Evolutionary conservation across 164 flowering plant genomes (phyloP).

Genomic region (Nymphaea colorata): DNA sequence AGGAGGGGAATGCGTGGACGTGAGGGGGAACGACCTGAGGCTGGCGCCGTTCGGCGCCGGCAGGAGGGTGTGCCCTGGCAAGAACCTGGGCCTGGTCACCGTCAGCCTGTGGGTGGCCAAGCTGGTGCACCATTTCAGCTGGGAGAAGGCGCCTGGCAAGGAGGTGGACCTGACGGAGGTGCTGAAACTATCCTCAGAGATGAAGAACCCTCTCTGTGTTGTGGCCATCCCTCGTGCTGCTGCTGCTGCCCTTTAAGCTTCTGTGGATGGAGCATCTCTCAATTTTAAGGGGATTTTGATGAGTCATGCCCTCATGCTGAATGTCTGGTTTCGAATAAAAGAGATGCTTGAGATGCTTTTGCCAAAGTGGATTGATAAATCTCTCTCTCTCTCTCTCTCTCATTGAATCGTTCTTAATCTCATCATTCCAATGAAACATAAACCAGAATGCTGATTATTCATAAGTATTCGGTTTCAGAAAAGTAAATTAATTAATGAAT

Average conservation of each 20-base stretch:
- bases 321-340: too few relatives aligned
- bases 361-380: too few relatives aligned
- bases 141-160: constrained; percentile 15
- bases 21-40: constrained; percentile 34
- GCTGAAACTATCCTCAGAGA: constrained; percentile 40
- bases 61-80: constrained; percentile 51
- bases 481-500: too few relatives aligned
- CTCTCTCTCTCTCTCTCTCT: too few relatives aligned
- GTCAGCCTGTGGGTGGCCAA: constrained; percentile 48
- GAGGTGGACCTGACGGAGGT: constrained; percentile 33
- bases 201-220: constrained; percentile 32
- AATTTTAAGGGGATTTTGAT: background rate
- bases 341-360: too few relatives aligned
- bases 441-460: too few relatives aligned
- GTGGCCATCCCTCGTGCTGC: constrained; percentile 8
- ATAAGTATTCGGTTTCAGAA: too few relatives aligned
- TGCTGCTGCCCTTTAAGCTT: background rate
- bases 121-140: constrained; percentile 28
- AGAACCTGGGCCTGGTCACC: constrained; percentile 33
- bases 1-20: constrained; percentile 22
- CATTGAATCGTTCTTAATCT: too few relatives aligned
- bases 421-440: too few relatives aligned
- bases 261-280: background rate
- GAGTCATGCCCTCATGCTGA: too few relatives aligned
- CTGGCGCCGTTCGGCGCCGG: constrained; percentile 64